Conservation (phyloP, 345 rosid species). For the Boechera stricta region DNA sequence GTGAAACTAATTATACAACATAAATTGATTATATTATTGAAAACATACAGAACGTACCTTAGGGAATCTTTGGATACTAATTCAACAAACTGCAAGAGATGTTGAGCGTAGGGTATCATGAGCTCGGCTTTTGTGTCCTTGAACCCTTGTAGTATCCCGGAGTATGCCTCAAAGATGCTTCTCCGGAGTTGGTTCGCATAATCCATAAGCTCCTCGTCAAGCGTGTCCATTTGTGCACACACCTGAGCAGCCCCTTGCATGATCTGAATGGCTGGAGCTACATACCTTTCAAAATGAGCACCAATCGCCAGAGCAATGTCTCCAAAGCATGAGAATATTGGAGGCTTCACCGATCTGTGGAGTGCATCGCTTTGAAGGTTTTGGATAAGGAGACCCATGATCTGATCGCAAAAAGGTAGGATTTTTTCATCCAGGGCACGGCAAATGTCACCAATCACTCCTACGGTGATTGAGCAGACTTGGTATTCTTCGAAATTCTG, state of each 20-base stretch:
- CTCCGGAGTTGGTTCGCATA: slow-evolving; percentile 82
- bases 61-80: slow-evolving; percentile 69
- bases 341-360: slow-evolving; percentile 94
- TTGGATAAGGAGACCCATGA: slow-evolving; percentile 76
- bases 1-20: neutral
- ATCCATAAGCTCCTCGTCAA: slow-evolving; percentile 83
- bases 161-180: slow-evolving; percentile 91
- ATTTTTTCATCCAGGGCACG: slow-evolving; percentile 83
- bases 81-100: slow-evolving; percentile 84
- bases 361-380: slow-evolving; percentile 77
- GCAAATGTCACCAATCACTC: slow-evolving; percentile 89
- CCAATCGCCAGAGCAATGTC: slow-evolving; percentile 93
- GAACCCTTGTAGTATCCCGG: slow-evolving; percentile 94
- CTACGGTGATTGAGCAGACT: slow-evolving; percentile 90
- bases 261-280: slow-evolving; percentile 64
- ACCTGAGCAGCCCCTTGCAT: slow-evolving; percentile 87
- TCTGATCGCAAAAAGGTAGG: slow-evolving; percentile 84
- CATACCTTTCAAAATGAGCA: slow-evolving; percentile 75
- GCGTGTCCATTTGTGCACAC: slow-evolving; percentile 68
- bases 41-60: slow-evolving; percentile 48
- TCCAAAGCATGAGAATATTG: slow-evolving; percentile 90
- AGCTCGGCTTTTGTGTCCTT: slow-evolving; percentile 77
- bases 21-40: neutral
- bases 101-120: slow-evolving; percentile 83
- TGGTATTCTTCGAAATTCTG: slow-evolving; percentile 92